These are phyloP conservation scores for Hypoxylon intermedium DNA, from an alignment of 495 filamentous ascomycete genomes.

Conservation along the genomic window DNA sequence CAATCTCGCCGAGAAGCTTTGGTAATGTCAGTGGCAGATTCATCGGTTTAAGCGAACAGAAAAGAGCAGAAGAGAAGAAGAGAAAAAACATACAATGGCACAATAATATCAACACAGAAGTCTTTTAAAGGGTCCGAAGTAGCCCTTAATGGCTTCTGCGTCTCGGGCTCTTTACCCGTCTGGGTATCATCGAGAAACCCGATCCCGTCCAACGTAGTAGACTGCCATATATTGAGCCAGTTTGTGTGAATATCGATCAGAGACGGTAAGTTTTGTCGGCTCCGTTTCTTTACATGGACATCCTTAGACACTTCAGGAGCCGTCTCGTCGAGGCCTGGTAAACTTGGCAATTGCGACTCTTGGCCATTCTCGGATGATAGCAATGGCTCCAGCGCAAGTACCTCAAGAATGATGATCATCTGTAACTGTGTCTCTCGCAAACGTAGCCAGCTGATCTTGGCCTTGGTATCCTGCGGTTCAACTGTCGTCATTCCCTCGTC, in stretches of 20 bases:
- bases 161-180: slow-evolving; percentile 38
- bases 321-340: slow-evolving; percentile 30
- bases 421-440: slow-evolving; percentile 86
- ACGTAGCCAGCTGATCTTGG: slow-evolving; percentile 69
- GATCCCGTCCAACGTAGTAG: slow-evolving; percentile 65
- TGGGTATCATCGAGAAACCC: slow-evolving; percentile 62
- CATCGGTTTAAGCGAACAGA: neutral
- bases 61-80: too few species aligned
- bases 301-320: slow-evolving; percentile 28
- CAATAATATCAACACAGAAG: slow-evolving; percentile 91
- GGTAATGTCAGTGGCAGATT: slow-evolving; percentile 27
- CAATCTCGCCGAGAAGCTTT: slow-evolving; percentile 78
- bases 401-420: slow-evolving; percentile 88
- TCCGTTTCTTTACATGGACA: slow-evolving; percentile 46
- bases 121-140: slow-evolving; percentile 56
- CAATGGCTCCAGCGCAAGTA: slow-evolving; percentile 73
- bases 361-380: slow-evolving; percentile 47
- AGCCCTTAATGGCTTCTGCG: slow-evolving; percentile 39
- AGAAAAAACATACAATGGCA: slow-evolving; percentile 85
- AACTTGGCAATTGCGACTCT: slow-evolving; percentile 50
- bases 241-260: slow-evolving; percentile 88
- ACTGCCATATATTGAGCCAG: slow-evolving; percentile 95
- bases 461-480: slow-evolving; percentile 58
- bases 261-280: slow-evolving; percentile 53
- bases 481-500: slow-evolving; percentile 47